Base-by-base conservation (phyloP, 2,329 filamentous ascomycete species). In the Escovopsis weberi region DNA sequence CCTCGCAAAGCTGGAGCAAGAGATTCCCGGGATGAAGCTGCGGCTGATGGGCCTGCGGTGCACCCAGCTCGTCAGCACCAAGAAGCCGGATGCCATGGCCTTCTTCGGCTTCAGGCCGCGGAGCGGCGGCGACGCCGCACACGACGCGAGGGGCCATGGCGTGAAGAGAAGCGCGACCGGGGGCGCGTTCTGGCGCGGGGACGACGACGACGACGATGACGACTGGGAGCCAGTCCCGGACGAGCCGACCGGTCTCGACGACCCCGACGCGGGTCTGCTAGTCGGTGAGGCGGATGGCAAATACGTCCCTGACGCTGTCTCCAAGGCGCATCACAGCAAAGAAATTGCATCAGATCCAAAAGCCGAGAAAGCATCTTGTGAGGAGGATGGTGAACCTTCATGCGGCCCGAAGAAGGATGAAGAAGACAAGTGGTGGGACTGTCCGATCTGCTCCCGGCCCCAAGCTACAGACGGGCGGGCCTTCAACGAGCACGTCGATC, bases 401-500 rank as follows among this genome's bases (percentile, higher is more conserved):
- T 11, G 8, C 8, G 28, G 8, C 28, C 8, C 28, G 28, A 11
- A 32, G 8, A 32, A 32, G 28, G 28, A 15, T 15, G 15, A 57
- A 9, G 58, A 64, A 42, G 63, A 72, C 41, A 67, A 77, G 38
- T 70, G 68, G 59, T 96, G 88, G 88, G 72, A 81, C 33, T 98
- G 91, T 59, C 91, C 91, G 0, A 84, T 96, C 37, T 98, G 91
- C 59, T 64, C 67, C n/a, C 69, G 80, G 12, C 80, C 85, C 0
- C 88, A 95, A 54, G 55, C 67, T 1, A 75, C 86, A 0, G 72
- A 89, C 40, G 86, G 95, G 57, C 71, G 70, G 38, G 66, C 64
- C 1, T 94, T 96, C 62, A 98, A 98, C 51, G 76, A 82, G 44
- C 91, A 98, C 55, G 87, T 98, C 41, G 91, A 98, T 58, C 74